Conservation (phyloP, 345 rosid species). For the Brassica incana region DNA sequence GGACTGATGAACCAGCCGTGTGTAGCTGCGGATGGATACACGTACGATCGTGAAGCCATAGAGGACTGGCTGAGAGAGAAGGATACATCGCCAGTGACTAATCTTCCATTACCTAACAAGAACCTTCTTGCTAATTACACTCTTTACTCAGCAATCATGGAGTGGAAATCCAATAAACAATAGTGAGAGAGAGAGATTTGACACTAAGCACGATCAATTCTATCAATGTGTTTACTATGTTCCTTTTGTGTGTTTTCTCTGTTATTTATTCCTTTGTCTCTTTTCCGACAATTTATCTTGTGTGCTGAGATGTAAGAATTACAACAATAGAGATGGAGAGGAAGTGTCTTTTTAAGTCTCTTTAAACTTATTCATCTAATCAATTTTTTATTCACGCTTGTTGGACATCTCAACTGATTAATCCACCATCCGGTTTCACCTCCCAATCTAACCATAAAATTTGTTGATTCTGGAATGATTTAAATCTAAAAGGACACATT, state of each 20-base stretch:
- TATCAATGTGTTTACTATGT: constrained; percentile 20
- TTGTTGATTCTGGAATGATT: no score
- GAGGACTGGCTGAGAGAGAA: constrained; percentile 68
- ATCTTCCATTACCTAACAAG: background rate
- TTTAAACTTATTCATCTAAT: background rate
- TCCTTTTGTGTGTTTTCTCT: background rate
- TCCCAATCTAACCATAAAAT: no score
- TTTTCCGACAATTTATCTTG: constrained; percentile 14
- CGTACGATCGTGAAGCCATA: constrained; percentile 65
- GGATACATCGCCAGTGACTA: constrained; percentile 69
- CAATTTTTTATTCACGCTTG: background rate
- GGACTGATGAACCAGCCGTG: constrained; percentile 79
- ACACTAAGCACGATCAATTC: background rate
- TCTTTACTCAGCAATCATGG: constrained; percentile 54
- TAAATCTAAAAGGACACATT: no score
- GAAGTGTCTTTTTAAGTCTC: background rate
- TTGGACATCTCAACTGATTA: background rate
- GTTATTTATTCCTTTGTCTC: background rate
- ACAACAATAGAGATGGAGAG: background rate
- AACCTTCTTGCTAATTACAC: background rate
- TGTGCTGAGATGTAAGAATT: constrained; percentile 24
- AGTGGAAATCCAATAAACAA: constrained; percentile 62
- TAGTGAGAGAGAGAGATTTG: constrained; percentile 8
- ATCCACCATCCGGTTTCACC: background rate
- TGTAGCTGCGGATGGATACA: constrained; percentile 90